These are phyloP conservation scores for Dictyophora rubrovolvata DNA, from an alignment of 768 basidiomycete genomes.

Conservation along the genomic window DNA sequence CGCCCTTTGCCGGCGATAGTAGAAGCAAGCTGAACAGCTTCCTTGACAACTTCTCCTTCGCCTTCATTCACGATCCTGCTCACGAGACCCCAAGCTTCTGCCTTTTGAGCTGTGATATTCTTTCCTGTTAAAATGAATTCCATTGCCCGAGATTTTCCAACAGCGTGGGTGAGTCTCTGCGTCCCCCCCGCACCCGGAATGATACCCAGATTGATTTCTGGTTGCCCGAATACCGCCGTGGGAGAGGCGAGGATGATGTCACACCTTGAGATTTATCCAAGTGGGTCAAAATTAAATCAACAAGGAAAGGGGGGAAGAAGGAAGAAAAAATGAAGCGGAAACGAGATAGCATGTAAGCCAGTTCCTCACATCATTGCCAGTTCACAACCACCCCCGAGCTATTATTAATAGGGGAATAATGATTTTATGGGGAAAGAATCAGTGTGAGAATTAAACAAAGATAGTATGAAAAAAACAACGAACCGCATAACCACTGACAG, in stretches of 20 bases:
- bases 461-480: slow-evolving; percentile 21
- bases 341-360: background rate
- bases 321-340: too few species aligned
- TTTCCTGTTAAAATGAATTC: slow-evolving; percentile 88
- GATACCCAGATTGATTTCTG: slow-evolving; percentile 90
- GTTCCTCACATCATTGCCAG: slow-evolving; percentile 72
- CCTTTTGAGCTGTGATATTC: slow-evolving; percentile 69
- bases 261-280: slow-evolving; percentile 23
- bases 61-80: slow-evolving; percentile 70
- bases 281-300: background rate
- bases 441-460: background rate
- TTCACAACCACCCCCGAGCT: slow-evolving; percentile 98
- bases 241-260: slow-evolving; percentile 91
- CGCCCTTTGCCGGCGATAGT: slow-evolving; percentile 74
- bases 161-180: slow-evolving; percentile 73
- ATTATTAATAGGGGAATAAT: background rate
- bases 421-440: background rate
- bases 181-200: slow-evolving; percentile 95
- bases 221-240: slow-evolving; percentile 88
- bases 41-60: slow-evolving; percentile 71
- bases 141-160: slow-evolving; percentile 94
- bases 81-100: slow-evolving; percentile 80
- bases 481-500: slow-evolving; percentile 90
- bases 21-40: slow-evolving; percentile 73
- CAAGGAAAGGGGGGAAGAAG: background rate